These are phyloP conservation scores for Alternaria solani DNA, from an alignment of 2,329 filamentous ascomycete genomes.

Conservation along the genomic window DNA sequence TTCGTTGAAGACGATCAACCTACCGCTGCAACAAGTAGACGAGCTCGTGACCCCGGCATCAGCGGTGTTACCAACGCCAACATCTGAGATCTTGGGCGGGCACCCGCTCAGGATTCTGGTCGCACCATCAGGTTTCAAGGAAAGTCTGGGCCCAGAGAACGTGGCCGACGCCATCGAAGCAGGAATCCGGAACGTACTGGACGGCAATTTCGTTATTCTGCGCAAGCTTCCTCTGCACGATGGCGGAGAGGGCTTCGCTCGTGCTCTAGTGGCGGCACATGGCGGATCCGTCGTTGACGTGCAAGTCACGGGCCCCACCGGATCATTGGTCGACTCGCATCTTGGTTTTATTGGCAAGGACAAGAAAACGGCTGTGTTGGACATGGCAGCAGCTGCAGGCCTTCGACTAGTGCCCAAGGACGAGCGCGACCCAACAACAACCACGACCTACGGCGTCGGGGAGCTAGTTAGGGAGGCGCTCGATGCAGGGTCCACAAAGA, in stretches of 20 bases:
- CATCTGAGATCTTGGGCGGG: slow-evolving; percentile 29
- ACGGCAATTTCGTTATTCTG: slow-evolving; percentile 51
- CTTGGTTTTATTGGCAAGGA: slow-evolving; percentile 56
- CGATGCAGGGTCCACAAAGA: slow-evolving; percentile 55
- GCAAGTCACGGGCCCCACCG: slow-evolving; percentile 57
- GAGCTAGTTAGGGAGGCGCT: slow-evolving; percentile 59
- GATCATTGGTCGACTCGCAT: slow-evolving; percentile 54
- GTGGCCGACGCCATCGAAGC: slow-evolving; percentile 61
- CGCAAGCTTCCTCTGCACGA: slow-evolving; percentile 62
- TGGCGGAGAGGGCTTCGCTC: slow-evolving; percentile 62
- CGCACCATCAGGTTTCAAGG: slow-evolving; percentile 64
- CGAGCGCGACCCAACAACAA: slow-evolving; percentile 57
- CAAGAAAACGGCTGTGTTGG: slow-evolving; percentile 57
- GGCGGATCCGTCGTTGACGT: slow-evolving; percentile 51
- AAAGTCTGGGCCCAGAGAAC: slow-evolving; percentile 59
- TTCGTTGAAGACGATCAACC: slow-evolving; percentile 33
- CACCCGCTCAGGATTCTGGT: slow-evolving; percentile 54
- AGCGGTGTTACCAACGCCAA: slow-evolving; percentile 27
- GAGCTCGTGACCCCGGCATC: slow-evolving; percentile 29
- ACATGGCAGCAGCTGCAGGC: slow-evolving; percentile 64
- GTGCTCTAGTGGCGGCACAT: slow-evolving; percentile 56
- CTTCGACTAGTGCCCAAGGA: slow-evolving; percentile 58
- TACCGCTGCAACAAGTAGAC: slow-evolving; percentile 27
- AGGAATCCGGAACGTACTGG: slow-evolving; percentile 56
- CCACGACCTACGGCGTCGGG: slow-evolving; percentile 63